These are phyloP conservation scores for Tarenaya hassleriana DNA, from an alignment of 345 rosid species.

Conservation along the genomic window DNA sequence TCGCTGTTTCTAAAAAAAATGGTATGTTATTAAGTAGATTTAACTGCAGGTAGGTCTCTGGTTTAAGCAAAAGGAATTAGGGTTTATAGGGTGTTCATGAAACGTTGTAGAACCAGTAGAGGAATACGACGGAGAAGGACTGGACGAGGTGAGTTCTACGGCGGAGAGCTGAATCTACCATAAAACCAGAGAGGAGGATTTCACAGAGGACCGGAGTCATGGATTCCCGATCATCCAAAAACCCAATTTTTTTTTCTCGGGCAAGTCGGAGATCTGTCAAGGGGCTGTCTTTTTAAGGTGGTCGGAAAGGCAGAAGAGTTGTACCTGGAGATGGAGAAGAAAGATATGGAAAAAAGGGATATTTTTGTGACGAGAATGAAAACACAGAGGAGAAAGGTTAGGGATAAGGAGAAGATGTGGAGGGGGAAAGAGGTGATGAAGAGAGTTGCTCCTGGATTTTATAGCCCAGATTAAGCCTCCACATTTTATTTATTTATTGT, in stretches of 20 bases:
- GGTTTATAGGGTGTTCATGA: constrained; percentile 47
- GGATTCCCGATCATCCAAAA: constrained; percentile 54
- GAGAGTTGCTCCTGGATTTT: too few species aligned
- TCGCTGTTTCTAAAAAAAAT: background rate
- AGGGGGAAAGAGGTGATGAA: too few species aligned
- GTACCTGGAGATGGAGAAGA: too few species aligned
- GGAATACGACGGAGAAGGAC: constrained; percentile 97
- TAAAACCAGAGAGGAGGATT: constrained; percentile 76
- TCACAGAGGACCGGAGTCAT: constrained; percentile 93
- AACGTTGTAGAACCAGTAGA: constrained; percentile 91
- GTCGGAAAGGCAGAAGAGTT: too few species aligned
- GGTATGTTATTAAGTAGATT: constrained; percentile 12
- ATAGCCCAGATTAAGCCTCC: too few species aligned
- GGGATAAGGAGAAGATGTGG: too few species aligned
- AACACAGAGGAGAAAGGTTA: too few species aligned
- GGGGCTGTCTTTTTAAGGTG: too few species aligned
- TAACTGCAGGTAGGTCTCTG: background rate
- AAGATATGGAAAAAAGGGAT: too few species aligned
- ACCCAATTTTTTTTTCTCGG: background rate
- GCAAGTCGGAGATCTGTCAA: too few species aligned
- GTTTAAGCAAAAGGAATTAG: background rate
- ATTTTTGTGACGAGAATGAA: too few species aligned
- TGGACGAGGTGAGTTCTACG: constrained; percentile 98
- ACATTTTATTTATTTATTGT: too few species aligned
- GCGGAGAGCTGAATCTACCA: constrained; percentile 69